Base-by-base conservation (phyloP, 768 basidiomycete species). In the Coprinopsis cinerea region DNA sequence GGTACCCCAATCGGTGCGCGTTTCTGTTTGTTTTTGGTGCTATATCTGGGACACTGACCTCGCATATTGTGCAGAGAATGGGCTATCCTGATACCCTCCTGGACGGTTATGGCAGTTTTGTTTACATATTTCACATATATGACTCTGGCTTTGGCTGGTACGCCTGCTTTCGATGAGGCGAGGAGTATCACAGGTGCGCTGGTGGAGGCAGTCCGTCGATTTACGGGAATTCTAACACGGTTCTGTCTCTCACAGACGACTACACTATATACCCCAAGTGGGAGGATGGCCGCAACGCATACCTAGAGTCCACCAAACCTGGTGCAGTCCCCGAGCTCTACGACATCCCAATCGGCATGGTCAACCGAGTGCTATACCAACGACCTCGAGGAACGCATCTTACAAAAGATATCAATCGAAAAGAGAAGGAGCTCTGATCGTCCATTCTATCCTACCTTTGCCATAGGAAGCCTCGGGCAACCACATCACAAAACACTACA, bases 1-100 rank as follows among this genome's bases (percentile, higher is more conserved):
- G 91, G 91, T 93, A 92, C 60, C 92, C 92, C n/a, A 90, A 75
- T 59, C 76, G 90, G 91, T 88, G 49, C 55, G 76, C 56, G 24
- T 10, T n/a, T 39, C n/a, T n/a, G 18, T 10, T 39, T 17, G 17
- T 48, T 7, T 32, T 24, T 35, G 15, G 4, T 32, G n/a, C 15
- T 27, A n/a, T 2, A 24, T 23, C 27, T 35, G 39, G 28, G 14
- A 17, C 28, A 23, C 37, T 47, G 3, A 22, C 6, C 17, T 36
- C 35, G 40, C 26, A 18, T 24, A 39, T 17, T 14, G 43, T n/a
- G 15, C 54, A 92, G 91, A 17, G 89, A 93, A 72, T 93, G 92
- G 91, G 78, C 88, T 23, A 57, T 93, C 23, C 77, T 92, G 17
- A 59, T 92, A 15, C 92, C 92, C 23, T 78, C 92, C 3, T 93